Percentiles rank a stretch among this genome's conserved stretches.
Conservation (phyloP, 2,329 filamentous ascomycete species). For the Xylaria sp. region DNA sequence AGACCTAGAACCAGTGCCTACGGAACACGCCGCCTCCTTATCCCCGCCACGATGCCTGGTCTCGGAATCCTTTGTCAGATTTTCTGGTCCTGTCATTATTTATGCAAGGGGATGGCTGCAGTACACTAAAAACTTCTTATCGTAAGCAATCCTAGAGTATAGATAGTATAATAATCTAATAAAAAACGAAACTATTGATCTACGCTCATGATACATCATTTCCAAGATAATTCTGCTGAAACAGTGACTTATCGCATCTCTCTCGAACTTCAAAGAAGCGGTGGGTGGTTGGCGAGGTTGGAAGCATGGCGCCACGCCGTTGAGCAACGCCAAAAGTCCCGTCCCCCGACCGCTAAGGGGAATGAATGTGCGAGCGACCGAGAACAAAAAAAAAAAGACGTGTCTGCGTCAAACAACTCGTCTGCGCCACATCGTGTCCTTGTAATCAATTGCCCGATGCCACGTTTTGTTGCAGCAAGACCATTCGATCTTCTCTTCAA, state of each 20-base stretch:
- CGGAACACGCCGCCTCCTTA: slow-evolving; percentile 22
- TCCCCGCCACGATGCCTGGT: slow-evolving; percentile 16
- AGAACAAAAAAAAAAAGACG: not conserved
- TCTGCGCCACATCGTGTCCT: slow-evolving; percentile 26
- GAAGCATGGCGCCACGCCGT: slow-evolving; percentile 3
- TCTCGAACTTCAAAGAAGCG: slow-evolving; percentile 1
- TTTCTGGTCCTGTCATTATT: slow-evolving; percentile 20
- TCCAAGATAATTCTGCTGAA: slow-evolving; percentile 9
- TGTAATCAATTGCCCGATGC: slow-evolving; percentile 33
- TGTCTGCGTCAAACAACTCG: not conserved
- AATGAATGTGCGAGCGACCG: not conserved
- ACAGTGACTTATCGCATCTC: slow-evolving; percentile 9
- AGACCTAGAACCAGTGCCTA: slow-evolving; percentile 8
- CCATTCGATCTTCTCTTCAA: slow-evolving; percentile 1
- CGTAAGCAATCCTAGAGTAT: slow-evolving; percentile 4
- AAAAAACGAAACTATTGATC: slow-evolving; percentile 31
- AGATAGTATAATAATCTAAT: not conserved
- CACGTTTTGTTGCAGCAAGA: slow-evolving; percentile 24
- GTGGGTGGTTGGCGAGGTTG: not conserved
- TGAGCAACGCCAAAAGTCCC: not conserved
- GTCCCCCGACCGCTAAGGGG: not conserved
- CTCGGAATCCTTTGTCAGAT: slow-evolving; percentile 30
- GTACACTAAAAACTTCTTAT: not conserved
- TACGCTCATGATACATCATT: slow-evolving; percentile 17
- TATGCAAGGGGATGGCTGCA: slow-evolving; percentile 11